Evolutionary conservation across 2,329 filamentous ascomycete genomes (phyloP), one percentile per base, ranked within the genome.

Genomic region (Apiospora marii): DNA sequence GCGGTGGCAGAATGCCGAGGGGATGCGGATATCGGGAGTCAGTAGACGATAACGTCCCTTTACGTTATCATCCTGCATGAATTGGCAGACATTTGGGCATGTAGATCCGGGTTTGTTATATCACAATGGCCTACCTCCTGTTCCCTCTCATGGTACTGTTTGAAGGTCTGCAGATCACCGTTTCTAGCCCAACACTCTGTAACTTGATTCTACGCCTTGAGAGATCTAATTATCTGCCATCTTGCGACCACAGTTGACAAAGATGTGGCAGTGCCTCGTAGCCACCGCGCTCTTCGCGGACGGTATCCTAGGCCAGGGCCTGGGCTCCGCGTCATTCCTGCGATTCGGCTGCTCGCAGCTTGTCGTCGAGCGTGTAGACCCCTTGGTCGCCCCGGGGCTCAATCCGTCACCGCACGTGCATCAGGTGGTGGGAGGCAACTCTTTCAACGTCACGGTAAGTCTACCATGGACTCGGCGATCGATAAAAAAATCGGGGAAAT

Each of bases 391-490:
- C 27, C 89, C 90, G 3, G 89, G 89, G 16, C 73, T 72, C 0
- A 82, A 90, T 4, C 86, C 89, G 4, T 78, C 80, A 7, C 84
- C 84, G 37, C 91, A 93, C 79, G 84, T 89, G 3, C 91, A 92
- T 77, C 89, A 87, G 13, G 85, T 93, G 72, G 87, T 89, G 78
- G 91, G 91, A 14, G 91, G 90, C 27, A 90, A 88, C 74, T 89
- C 85, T 7, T 92, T 93, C 78, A 84, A 85, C 51, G 85, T 88
- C 73, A 82, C 80, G 34, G 88, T 90, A 84, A 83, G 82, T n/a
- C 71, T 91, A 82, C 85, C 48, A 87, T 7, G 5, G 16, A 46
- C 3, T 46, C 1, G 5, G 6, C 1, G 3, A 2, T 19, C 7
- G 5, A 48, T 48, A 2, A 8, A 8, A n/a, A 10, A n/a, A 6